Conservation (phyloP, 2,329 filamentous ascomycete species). For the Cercospora nicotianae region DNA sequence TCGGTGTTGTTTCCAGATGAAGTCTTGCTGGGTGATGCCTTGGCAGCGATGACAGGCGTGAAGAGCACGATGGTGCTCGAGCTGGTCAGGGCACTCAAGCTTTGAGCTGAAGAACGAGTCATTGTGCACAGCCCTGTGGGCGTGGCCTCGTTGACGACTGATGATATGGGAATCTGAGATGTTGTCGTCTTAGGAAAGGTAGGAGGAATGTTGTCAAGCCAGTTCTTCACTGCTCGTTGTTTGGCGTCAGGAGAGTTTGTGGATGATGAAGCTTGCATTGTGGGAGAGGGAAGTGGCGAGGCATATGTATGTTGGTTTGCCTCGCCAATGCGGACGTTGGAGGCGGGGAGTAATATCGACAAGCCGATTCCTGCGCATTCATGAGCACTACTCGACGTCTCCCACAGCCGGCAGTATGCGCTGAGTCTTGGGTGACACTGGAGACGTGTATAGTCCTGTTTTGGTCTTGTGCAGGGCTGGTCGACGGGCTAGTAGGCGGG, state of each 20-base stretch:
- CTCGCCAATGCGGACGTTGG: constrained; percentile 5
- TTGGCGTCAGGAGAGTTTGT: constrained; percentile 8
- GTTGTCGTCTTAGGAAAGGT: constrained; percentile 2
- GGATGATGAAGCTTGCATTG: constrained; percentile 11
- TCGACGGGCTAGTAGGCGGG: constrained; percentile 14
- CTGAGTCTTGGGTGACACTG: constrained; percentile 20
- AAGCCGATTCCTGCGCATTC: constrained; percentile 18
- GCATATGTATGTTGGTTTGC: constrained; percentile 15
- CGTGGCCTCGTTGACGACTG: constrained; percentile 10
- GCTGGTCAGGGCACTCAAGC: constrained; percentile 36
- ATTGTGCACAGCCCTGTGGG: constrained; percentile 18
- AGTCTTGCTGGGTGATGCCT: constrained; percentile 46
- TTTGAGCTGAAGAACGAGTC: constrained; percentile 22
- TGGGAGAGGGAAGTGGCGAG: background rate
- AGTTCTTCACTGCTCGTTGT: constrained; percentile 11
- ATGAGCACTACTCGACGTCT: constrained; percentile 14
- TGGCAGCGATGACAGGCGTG: constrained; percentile 41
- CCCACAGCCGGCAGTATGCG: constrained; percentile 27
- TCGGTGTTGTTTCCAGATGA: constrained; percentile 50
- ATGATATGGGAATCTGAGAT: constrained; percentile 1
- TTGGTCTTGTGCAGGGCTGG: constrained; percentile 22
- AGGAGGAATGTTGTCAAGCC: constrained; percentile 17
- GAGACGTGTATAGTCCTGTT: constrained; percentile 21
- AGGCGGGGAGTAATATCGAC: constrained; percentile 12
- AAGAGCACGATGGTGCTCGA: constrained; percentile 48